Evolutionary conservation across 768 basidiomycete genomes (phyloP), one percentile per base, ranked within the genome.

Genomic region (Pleurotus cornucopiae): DNA sequence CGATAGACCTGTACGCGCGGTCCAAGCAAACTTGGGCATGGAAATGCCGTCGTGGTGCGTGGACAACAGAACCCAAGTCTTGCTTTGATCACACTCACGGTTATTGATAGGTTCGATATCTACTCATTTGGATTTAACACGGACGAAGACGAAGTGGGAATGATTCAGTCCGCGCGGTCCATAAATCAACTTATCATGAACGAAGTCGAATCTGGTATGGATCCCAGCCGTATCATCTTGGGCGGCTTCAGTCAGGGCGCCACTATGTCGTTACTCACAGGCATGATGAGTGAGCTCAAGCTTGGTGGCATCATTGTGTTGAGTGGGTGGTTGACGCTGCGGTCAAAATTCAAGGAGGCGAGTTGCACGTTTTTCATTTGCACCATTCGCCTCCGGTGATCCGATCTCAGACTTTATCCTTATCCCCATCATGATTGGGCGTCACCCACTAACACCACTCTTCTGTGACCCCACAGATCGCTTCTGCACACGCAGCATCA

Each of bases 221-320:
- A 83, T 6, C 72, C 86, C 21, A 75, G 77, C 54, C 82, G 88
- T 49, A 88, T 96, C 63, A 79, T 96, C 30, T 70, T 98, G 20
- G 93, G 91, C 37, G 94, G 94, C 7, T 96, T 95, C 73, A 88
- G 85, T 58, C 94, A 96, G 67, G 94, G 91, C 38, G 90, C 77
- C 40, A 82, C 86, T 20, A 86, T 95, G 76, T 78, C 85, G 6
- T 73, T 94, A n/a, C 71, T 94, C 48, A 83, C 85, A 3, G 91
- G 84, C 6, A 72, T 95, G 56, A 88, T 83, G 1, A 76, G 74
- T 2, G 82, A 84, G 60, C 73, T 81, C 57, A 85, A 84, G 62
- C 74, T 94, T 13, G 91, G 79, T 2, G 93, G 92, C 3, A 66
- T 93, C 54, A 81, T 78, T 14, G 78, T 81, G 4, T 73, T 96